These are phyloP conservation scores for Mycena sanguinolenta DNA, from an alignment of 768 basidiomycete species.

Conservation along the genomic window DNA sequence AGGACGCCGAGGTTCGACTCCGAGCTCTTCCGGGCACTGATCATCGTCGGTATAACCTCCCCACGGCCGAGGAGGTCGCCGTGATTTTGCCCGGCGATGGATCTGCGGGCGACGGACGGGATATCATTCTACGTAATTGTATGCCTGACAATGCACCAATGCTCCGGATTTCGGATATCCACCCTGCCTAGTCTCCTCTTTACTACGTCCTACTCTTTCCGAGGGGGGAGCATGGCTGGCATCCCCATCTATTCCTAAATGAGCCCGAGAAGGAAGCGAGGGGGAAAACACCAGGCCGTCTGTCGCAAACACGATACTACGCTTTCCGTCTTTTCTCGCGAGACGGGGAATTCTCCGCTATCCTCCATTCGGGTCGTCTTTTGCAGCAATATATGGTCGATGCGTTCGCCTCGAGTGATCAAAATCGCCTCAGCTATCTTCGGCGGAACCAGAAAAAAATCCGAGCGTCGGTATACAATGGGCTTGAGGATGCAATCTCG, in stretches of 20 bases:
- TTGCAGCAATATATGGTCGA: slow-evolving; percentile 57
- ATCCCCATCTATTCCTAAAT: slow-evolving; percentile 35
- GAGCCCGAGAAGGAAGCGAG: background rate
- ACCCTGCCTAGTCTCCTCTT: slow-evolving; percentile 5
- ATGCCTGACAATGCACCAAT: background rate
- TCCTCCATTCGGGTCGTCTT: slow-evolving; percentile 51
- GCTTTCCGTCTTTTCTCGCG: background rate
- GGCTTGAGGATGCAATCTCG: slow-evolving; percentile 43
- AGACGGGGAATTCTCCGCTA: slow-evolving; percentile 38
- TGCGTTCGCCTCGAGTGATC: slow-evolving; percentile 51
- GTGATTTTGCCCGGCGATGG: background rate
- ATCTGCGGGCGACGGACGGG: background rate
- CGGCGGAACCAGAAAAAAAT: slow-evolving; percentile 45
- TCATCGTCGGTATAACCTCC: background rate
- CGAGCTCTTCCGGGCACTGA: background rate
- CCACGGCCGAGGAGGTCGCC: slow-evolving; percentile 32
- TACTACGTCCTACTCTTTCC: slow-evolving; percentile 6
- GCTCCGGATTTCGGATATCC: slow-evolving; percentile 9
- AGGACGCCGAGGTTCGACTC: background rate
- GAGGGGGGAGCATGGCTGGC: slow-evolving; percentile 41
- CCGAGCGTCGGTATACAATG: slow-evolving; percentile 49
- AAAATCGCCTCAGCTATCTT: slow-evolving; percentile 46
- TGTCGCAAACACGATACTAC: slow-evolving; percentile 1
- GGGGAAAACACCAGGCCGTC: slow-evolving; percentile 26
- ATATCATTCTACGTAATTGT: slow-evolving; percentile 3